Evolutionary conservation across 2,329 filamentous ascomycete genomes (phyloP).

Genomic region (Talaromyces sp.): DNA sequence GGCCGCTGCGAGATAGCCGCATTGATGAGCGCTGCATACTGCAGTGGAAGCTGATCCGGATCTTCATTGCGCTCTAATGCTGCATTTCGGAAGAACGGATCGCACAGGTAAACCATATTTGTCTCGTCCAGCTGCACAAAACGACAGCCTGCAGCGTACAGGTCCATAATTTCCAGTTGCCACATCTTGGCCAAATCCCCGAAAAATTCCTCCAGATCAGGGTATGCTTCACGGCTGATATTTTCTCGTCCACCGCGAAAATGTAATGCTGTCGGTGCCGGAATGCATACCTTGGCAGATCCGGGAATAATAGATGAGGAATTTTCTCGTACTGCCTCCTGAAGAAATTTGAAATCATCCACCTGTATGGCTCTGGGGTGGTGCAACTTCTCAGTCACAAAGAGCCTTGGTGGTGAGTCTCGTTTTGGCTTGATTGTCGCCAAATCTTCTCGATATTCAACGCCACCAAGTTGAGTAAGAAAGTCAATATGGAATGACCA

Average conservation of each 20-base stretch:
- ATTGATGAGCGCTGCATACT: constrained; percentile 34
- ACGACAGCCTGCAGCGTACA: constrained; percentile 57
- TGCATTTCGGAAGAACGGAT: constrained; percentile 51
- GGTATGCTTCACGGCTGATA: constrained; percentile 40
- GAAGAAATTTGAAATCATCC: background rate
- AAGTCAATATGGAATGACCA: background rate
- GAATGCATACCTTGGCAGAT: constrained; percentile 43
- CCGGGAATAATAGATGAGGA: background rate
- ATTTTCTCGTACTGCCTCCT: constrained; percentile 21
- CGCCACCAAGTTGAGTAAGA: background rate
- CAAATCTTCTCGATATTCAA: background rate
- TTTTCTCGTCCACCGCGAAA: background rate
- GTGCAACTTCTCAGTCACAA: background rate
- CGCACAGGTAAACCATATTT: constrained; percentile 63
- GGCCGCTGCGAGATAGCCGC: constrained; percentile 64
- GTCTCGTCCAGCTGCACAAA: constrained; percentile 63
- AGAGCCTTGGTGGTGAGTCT: background rate
- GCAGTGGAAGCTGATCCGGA: background rate
- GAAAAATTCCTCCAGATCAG: constrained; percentile 56
- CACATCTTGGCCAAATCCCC: constrained; percentile 58
- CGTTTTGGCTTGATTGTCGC: background rate
- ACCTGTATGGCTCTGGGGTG: background rate
- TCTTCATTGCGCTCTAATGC: constrained; percentile 31
- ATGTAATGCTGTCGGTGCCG: constrained; percentile 29
- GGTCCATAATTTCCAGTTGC: constrained; percentile 51